Evolutionary conservation across 176 grass and related monocot genomes (phyloP).

Genomic region (Poa annua): DNA sequence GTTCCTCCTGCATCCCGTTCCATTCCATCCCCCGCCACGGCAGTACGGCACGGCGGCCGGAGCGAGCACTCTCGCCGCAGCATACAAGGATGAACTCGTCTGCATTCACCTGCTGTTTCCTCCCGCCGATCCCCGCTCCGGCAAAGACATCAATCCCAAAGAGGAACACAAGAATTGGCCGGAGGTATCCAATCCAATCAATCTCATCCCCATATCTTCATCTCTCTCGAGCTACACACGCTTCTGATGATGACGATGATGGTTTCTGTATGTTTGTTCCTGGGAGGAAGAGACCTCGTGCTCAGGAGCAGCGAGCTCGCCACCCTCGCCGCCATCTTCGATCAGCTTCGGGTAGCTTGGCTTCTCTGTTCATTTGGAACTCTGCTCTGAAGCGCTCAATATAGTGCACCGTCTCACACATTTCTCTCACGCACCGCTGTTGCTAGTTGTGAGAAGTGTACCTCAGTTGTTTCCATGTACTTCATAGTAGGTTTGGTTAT

Average conservation of each 20-base stretch:
- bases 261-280: not conserved
- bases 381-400: too few relatives aligned
- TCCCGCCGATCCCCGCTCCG: not conserved
- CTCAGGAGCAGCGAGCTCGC: slow-evolving; percentile 72
- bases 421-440: too few relatives aligned
- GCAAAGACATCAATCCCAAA: not conserved
- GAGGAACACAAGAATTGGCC: slow-evolving; percentile 16
- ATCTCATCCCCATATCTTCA: not conserved
- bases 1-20: too few relatives aligned
- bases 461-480: too few relatives aligned
- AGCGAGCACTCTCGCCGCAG: too few relatives aligned
- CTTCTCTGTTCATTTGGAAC: not conserved
- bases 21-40: too few relatives aligned
- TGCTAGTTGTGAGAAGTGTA: too few relatives aligned
- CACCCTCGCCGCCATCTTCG: slow-evolving; percentile 64
- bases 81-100: too few relatives aligned
- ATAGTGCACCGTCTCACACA: too few relatives aligned
- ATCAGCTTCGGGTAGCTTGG: slow-evolving; percentile 45
- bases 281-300: slow-evolving; percentile 49
- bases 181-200: not conserved
- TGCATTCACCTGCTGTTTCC: not conserved
- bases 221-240: not conserved
- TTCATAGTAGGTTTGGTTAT: too few relatives aligned
- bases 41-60: too few relatives aligned
- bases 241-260: not conserved